Base-by-base conservation (phyloP, 352 stramenopile species). In the Phytopythium chamaehyphon region DNA sequence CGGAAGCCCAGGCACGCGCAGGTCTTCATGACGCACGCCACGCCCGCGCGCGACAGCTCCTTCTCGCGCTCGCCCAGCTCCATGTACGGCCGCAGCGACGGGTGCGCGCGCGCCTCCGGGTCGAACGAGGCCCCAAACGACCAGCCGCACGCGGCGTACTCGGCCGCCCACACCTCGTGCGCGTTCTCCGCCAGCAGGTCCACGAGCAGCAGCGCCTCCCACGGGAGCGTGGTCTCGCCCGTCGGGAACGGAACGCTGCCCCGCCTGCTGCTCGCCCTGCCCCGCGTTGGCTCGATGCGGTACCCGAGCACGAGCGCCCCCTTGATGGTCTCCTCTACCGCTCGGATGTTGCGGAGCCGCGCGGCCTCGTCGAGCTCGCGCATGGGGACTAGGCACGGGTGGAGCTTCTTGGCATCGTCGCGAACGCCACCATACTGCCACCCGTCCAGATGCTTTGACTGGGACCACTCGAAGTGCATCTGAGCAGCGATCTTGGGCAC, bases 381-480 rank as follows among this genome's bases (percentile, higher is more conserved):
- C 65, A 84, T 83, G 0, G 78, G 78, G 9, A 81, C 46, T 43
- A 89, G 47, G 9, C 63, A 71, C 11, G 78, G 78, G 40, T 89
- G 73, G 6, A 84, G 28, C 18, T 67, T 64, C 2, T 59, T 51
- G 0, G 48, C 51, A 40, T 87, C 73, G 38, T 84, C 66, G 26
- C 78, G 71, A 0, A 58, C 37, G 1, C 58, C 33, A 9, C 71
- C 70, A 18, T 70, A 64, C 22, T 49, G 55, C 78, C 78, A 87
- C 0, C 75, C 75, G 24, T 55, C 59, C 5, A 86, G 24, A 19
- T 64, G 61, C 50, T 84, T 87, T n/a, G 56, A 24, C 18, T 61
- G 69, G 38, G 75, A 89, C 75, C 75, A 89, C 22, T 85, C 69
- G 37, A 77, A 87, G 56, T 89, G 78, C 14, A 89, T 62, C 59